Evolutionary conservation across 345 rosid genomes (phyloP), one percentile per base, ranked within the genome.

Genomic region (Eucalyptus sp.): DNA sequence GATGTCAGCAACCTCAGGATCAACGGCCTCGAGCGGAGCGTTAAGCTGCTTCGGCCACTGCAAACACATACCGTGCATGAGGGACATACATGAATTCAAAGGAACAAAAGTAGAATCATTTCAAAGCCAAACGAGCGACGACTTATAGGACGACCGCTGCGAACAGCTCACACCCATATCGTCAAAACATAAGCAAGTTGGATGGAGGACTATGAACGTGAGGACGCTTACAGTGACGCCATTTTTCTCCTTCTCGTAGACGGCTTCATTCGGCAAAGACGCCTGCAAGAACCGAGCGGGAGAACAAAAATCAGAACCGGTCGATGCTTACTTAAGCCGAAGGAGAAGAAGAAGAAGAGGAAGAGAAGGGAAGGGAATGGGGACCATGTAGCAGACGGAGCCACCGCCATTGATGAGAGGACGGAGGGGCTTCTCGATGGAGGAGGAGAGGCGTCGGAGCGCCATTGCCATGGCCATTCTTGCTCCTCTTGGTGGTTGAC

Each of bases 1-100:
- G 88, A 98, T 98, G 88, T 98, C 96, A 86, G 99, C 96, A 91
- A 98, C 96, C 93, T 96, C 99, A 80, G 99, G 98, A 88, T 98
- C 99, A 60, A 98, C 98, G 9, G n/a, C 96, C 90, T 95, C 98
- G 89, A 98, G 94, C 14, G 99, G 92, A 64, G 97, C 97, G 90
- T 97, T 98, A 66, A 98, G 96, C 92, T 97, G 99, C 92, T 98
- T 98, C 27, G 99, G 97, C 99, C 99, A 98, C 99, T 98, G 93
- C 62, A 48, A 52, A 87, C 68, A 66, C 14, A 31, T 5, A 33
- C 56, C 62, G 79, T 37, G 50, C n/a, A 48, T 31, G 58, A 14
- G 79, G 29, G 54, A 20, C 88, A 20, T 7, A 52, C 48, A 80
- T 27, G 50, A 10, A 25, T 16, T 37, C 76, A 89, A n/a, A 84